Base-by-base conservation (phyloP, 345 rosid species). In the Eucalyptus curtisii region DNA sequence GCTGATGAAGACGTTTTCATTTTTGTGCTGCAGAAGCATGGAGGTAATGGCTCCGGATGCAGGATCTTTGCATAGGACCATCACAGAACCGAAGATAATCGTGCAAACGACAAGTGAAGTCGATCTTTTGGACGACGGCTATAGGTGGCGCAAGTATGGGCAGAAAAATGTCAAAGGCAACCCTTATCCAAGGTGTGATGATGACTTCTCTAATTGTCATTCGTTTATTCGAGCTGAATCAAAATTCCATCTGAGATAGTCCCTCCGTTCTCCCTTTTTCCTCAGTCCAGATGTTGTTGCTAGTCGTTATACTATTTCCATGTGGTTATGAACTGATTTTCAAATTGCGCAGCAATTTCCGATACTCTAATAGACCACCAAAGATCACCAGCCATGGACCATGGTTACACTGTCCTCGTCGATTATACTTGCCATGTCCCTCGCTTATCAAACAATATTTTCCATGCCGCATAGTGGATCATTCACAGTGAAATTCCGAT, bases 101-200 rank as follows among this genome's bases (percentile, higher is more conserved):
- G 95, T 98, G 86, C 99, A 98, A 92, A 98, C 99, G 22, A 95
- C 96, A 92, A 98, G 99, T 91, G 97, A 97, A 93, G 98, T 98
- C 48, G 99, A 98, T 92, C 99, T 98, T 89, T 92, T 98, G 48
- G 99, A 98, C 89, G 99, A 98, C 91, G 99, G 99, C 86, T 98
- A 95, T 88, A 95, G 96, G 89, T 98, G 99, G 99, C 99, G 99
- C 88, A 98, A 98, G 90, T 98, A 98, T 86, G 99, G 99, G 91
- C 99, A 98, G 95, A 97, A 98, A 93, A 94, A 97, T 90, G 99
- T 98, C 91, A 98, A 98, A 92, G 99, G 99, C 90, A 98, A 96
- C 89, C 97, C 97, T 42, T 95, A 98, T 94, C 99, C 99, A 30
- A 97, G 99, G 99, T 97, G 92, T 89, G 87, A 91, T 91, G 98